A percentile compares a stretch with the other conserved stretches of the same genome.
These are phyloP conservation scores for Colletotrichum endophyticum DNA, from an alignment of 2,329 filamentous ascomycete species.

Conservation along the genomic window DNA sequence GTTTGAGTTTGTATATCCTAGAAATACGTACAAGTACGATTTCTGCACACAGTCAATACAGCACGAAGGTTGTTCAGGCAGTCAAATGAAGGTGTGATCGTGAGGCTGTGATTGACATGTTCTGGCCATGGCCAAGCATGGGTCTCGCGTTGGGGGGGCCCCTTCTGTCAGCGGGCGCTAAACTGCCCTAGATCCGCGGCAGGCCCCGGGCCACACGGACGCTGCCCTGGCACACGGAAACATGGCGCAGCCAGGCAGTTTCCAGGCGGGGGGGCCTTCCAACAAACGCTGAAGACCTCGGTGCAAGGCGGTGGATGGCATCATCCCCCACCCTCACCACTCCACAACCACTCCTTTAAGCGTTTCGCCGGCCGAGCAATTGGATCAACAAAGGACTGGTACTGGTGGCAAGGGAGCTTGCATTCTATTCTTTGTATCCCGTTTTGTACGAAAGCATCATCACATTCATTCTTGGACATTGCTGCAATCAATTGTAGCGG, in stretches of 20 bases:
- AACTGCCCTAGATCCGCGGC: background rate
- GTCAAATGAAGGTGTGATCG: background rate
- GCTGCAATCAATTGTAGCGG: background rate
- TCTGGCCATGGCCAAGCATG: background rate
- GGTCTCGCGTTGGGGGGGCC: background rate
- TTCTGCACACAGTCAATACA: slow-evolving; percentile 21
- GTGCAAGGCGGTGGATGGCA: background rate
- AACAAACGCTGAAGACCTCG: background rate
- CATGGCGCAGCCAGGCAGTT: background rate
- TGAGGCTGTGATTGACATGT: background rate
- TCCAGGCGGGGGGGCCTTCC: background rate
- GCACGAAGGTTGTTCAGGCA: background rate
- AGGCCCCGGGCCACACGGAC: background rate
- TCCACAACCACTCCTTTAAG: background rate
- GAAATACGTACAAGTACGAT: slow-evolving; percentile 23
- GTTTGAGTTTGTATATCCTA: slow-evolving; percentile 22
- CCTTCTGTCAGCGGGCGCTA: background rate
- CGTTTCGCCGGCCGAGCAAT: background rate
- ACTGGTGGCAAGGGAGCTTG: background rate
- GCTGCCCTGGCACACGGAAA: background rate
- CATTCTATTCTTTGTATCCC: background rate
- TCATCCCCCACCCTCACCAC: background rate
- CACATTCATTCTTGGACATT: background rate
- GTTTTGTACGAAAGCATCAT: background rate
- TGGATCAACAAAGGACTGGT: background rate